Base-by-base conservation (phyloP, 768 basidiomycete genomes). In the Leccinum truebloodii region DNA sequence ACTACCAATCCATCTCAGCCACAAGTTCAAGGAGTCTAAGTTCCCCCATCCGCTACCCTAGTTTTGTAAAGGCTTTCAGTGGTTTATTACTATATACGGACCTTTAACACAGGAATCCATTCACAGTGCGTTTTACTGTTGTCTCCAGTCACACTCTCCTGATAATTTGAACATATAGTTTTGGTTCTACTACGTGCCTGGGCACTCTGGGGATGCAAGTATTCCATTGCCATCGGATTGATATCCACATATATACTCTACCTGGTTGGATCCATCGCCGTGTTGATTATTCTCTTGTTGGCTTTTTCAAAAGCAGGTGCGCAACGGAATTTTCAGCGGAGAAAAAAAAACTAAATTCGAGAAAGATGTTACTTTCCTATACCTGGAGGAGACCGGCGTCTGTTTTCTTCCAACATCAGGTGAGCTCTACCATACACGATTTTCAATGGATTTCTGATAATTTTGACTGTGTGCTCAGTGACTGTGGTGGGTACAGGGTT, bases 151-250 rank as follows among this genome's bases (percentile, higher is more conserved):
- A 12, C 12, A 7, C 44, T n/a, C 20, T 9, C 14, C 35, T 58
- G 26, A 53, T 12, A 35, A 28, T 24, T 16, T 10, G 14, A 26
- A 6, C 6, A 18, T 4, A 6, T 34, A 69, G 68, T 57, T 20
- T 52, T 70, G 26, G 55, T 69, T 34, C 24, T 69, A 48, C n/a
- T 67, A n/a, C 65, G 68, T 3, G 65, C 59, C 8, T 58, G 68
- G 60, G 59, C 66, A 6, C 58, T 69, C 30, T 70, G 66, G 68
- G 60, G 37, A 5, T 64, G 68, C 50, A 34, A 34, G 10, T n/a
- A 24, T 30, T 22, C 8, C 22, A 26, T 59, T 4, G 58, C 57
- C n/a, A 26, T 49, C 9, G 22, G 37, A 10, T 52, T 69, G 20
- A 53, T 70, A 22, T 24, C 18, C 2, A 14, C 22, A 18, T 70